These are phyloP conservation scores for Exophiala sideris DNA, from an alignment of 2,329 filamentous ascomycete species.

Conservation along the genomic window DNA sequence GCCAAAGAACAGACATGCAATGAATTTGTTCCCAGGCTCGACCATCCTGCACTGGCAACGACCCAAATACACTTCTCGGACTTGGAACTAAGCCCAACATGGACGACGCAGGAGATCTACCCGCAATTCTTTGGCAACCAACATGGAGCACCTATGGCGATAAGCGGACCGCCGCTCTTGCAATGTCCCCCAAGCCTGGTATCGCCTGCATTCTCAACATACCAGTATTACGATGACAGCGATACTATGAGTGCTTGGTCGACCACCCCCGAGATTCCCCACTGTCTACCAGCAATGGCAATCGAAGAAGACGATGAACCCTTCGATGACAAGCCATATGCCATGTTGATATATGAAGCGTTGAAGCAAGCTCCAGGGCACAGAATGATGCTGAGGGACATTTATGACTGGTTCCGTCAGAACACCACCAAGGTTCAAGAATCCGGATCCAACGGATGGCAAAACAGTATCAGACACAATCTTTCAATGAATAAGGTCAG, in stretches of 20 bases:
- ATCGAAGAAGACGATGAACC: slow-evolving; percentile 28
- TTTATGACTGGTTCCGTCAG: slow-evolving; percentile 84
- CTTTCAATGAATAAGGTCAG: slow-evolving; percentile 90
- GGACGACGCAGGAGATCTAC: slow-evolving; percentile 3
- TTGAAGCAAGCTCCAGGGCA: slow-evolving; percentile 64
- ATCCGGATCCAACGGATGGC: slow-evolving; percentile 69
- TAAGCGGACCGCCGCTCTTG: neutral
- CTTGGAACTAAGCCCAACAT: slow-evolving; percentile 10
- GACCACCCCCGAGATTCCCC: slow-evolving; percentile 12
- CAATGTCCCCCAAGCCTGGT: slow-evolving; percentile 3
- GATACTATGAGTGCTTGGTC: slow-evolving; percentile 14
- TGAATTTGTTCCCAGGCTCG: neutral
- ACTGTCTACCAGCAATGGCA: slow-evolving; percentile 2
- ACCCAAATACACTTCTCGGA: slow-evolving; percentile 16
- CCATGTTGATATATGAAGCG: slow-evolving; percentile 73
- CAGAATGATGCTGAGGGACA: slow-evolving; percentile 75
- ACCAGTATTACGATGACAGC: slow-evolving; percentile 14
- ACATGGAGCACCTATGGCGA: neutral
- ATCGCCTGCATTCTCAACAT: slow-evolving; percentile 4
- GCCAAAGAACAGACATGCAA: slow-evolving; percentile 2
- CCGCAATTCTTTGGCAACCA: slow-evolving; percentile 1
- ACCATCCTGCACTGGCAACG: neutral
- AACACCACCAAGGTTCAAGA: slow-evolving; percentile 73
- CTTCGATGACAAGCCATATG: slow-evolving; percentile 65
- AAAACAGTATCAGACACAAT: slow-evolving; percentile 94